Evolutionary conservation across 192 early-diverging fungal species (phyloP).

Genomic region (Gryganskiella cystojenkinii): DNA sequence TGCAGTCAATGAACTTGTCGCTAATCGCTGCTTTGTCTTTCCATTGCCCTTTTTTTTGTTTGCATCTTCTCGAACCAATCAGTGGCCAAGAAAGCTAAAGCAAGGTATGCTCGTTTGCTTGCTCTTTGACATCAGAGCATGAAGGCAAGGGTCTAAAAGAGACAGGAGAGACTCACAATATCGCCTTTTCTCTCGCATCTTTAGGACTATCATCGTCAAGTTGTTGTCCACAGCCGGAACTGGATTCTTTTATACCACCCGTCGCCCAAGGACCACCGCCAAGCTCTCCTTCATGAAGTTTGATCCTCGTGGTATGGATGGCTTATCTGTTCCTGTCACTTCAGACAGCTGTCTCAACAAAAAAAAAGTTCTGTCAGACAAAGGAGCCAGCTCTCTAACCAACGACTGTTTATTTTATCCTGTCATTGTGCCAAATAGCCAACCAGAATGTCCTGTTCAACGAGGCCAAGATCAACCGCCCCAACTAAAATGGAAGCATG

Average conservation of each 20-base stretch:
- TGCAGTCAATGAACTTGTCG: no score
- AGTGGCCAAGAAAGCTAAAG: constrained; percentile 89
- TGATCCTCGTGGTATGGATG: constrained; percentile 81
- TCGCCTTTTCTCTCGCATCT: background rate
- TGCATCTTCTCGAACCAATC: background rate
- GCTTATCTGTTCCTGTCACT: background rate
- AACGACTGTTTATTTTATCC: no score
- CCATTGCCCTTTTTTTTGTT: background rate
- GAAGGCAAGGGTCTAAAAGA: no score
- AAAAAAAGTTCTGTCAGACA: no score
- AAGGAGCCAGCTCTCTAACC: background rate
- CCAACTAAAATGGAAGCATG: constrained; percentile 37
- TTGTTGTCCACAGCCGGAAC: constrained; percentile 91
- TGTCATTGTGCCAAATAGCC: constrained; percentile 67
- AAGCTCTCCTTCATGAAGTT: constrained; percentile 94
- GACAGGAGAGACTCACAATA: background rate
- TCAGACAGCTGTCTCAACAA: no score
- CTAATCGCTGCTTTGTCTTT: background rate
- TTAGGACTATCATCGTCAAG: constrained; percentile 84
- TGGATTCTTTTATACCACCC: constrained; percentile 90
- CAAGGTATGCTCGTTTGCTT: constrained; percentile 59
- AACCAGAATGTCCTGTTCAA: constrained; percentile 90
- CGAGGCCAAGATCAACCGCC: constrained; percentile 84
- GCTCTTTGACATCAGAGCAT: no score
- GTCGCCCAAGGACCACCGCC: constrained; percentile 78